Evolutionary conservation across 768 basidiomycete genomes (phyloP).

Genomic region (Lepiota venenata): DNA sequence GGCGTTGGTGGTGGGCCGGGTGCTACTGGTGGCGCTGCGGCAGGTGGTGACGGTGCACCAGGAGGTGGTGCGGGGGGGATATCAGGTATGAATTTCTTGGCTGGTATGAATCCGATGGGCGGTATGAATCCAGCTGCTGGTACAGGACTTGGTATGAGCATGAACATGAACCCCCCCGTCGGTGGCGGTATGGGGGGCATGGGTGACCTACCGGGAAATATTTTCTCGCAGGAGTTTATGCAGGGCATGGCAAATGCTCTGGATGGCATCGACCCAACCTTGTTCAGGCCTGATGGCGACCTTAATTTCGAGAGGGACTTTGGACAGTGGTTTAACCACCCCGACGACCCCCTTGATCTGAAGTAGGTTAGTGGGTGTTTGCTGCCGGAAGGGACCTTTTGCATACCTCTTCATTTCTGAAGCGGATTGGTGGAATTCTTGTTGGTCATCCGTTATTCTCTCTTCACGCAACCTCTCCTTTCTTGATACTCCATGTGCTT

Average conservation of each 20-base stretch:
- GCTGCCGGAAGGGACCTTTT: constrained; percentile 2
- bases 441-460: neutral
- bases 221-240: constrained; percentile 13
- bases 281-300: constrained; percentile 37
- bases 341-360: constrained; percentile 42
- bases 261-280: constrained; percentile 27
- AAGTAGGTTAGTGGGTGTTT: constrained; percentile 20
- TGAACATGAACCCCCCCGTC: constrained; percentile 9
- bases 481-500: constrained; percentile 9
- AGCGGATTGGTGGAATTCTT: constrained; percentile 12
- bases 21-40: neutral
- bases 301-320: constrained; percentile 74
- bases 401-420: constrained; percentile 7
- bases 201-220: constrained; percentile 1
- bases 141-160: constrained; percentile 10
- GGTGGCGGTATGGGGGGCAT: constrained; percentile 9
- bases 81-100: constrained; percentile 13
- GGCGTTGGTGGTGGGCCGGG: neutral
- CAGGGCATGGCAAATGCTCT: constrained; percentile 13
- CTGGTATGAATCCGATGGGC: constrained; percentile 11
- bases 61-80: neutral
- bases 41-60: neutral
- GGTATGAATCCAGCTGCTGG: constrained; percentile 10
- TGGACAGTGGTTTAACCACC: constrained; percentile 67
- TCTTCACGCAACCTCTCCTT: constrained; percentile 6